Base-by-base conservation (phyloP, 2,329 filamentous ascomycete genomes). In the Colletotrichum brevisporum region DNA sequence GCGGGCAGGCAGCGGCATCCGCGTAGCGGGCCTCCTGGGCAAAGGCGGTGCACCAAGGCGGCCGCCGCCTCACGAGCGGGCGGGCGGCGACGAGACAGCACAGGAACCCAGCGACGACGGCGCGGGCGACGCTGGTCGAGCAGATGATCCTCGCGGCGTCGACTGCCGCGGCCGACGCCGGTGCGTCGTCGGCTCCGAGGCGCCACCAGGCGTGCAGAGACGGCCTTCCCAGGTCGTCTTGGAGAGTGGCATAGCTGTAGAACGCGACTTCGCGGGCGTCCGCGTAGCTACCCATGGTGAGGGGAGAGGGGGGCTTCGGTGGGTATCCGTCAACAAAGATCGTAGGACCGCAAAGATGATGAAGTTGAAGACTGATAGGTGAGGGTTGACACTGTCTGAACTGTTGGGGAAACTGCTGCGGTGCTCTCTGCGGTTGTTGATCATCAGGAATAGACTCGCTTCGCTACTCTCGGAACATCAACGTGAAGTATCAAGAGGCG, bases 1-100 rank as follows among this genome's bases (percentile, higher is more conserved):
- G 45, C 5, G 62, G 24, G 50, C 73, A 8, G 50, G 31, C 36
- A 41, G 31, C 39, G 59, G 70, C 24, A 63, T 70, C 15, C 48
- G 76, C 78, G 18, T 71, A 47, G 0, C 62, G 43, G 1, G 66
- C 70, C 71, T 86, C 84, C 9, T 77, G 74, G 3, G 84, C 84
- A 69, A 86, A 86, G 2, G 81, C 80, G 12, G 76, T 78, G 15
- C 79, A 74, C 82, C 83, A 86, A 51, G 74, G 76, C 0, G 84
- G 83, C 1, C 80, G 74, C 3, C 71, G 69, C 4, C 76, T 75
- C 2, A 74, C 69, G 6, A 81, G 63, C 2, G 71, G 73, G 4
- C 71, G 65, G 57, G 64, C 26, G 52, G 75, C 50, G 55, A 75
- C 75, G 24, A 79, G 31, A 60, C 80, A 77, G 16, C 81, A 57